Conservation (phyloP, 352 stramenopile species). For the Poterioochromonas sp. region DNA sequence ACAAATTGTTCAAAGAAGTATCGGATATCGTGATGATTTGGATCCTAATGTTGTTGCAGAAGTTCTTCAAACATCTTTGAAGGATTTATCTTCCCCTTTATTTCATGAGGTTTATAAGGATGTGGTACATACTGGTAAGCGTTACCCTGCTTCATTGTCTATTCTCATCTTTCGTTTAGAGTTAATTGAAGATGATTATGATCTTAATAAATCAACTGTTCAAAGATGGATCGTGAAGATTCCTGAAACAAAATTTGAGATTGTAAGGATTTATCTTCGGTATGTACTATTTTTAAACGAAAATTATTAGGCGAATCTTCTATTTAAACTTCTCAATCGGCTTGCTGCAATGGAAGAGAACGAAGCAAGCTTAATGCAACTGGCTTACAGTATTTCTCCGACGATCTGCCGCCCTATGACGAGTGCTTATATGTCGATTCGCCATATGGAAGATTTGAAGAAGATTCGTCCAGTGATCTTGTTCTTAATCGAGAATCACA, state of each 20-base stretch:
- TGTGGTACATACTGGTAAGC: slow-evolving; percentile 13
- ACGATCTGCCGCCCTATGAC: neutral
- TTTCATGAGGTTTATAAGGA: slow-evolving; percentile 22
- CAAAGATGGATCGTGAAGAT: neutral
- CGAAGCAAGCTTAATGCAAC: slow-evolving; percentile 5
- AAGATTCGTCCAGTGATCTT: neutral
- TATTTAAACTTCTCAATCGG: neutral
- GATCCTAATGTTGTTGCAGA: slow-evolving; percentile 20
- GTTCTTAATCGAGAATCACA: neutral
- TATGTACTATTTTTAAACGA: neutral
- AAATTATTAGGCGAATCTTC: neutral
- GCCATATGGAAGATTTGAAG: slow-evolving; percentile 21
- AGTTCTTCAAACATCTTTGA: neutral
- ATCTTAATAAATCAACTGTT: neutral
- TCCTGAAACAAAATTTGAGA: neutral
- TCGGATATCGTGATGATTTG: neutral
- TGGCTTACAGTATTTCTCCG: slow-evolving; percentile 12
- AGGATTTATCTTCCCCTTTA: neutral
- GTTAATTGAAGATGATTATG: neutral
- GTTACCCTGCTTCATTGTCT: neutral
- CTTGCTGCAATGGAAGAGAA: neutral
- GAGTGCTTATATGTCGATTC: slow-evolving; percentile 24
- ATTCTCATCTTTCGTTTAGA: neutral
- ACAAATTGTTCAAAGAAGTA: slow-evolving; percentile 14
- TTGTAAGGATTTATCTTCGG: neutral